Evolutionary conservation across 106 monocot species (phyloP), one percentile per base, ranked within the genome.

Genomic region (Ottelia alismoides): DNA sequence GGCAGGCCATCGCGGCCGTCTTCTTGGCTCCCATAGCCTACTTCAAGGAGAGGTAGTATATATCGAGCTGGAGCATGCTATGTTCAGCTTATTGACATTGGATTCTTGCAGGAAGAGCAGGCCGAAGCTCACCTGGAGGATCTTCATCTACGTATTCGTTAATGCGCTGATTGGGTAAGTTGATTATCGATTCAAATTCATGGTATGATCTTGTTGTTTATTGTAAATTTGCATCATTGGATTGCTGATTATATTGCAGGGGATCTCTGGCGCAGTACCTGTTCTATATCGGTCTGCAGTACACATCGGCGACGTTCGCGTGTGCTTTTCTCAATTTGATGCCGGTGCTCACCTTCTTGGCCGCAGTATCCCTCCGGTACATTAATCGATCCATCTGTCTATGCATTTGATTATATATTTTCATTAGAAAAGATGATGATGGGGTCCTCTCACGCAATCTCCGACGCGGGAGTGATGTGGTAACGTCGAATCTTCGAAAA

Each of bases 11-110:
- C 16, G 86, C 81, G 1, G 67, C 81, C 14, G 25, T 81, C 23
- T 81, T 86, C 58, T 70, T 86, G 57, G 53, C 65, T 20, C 86
- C 86, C 3, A 68, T 81, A 6, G 86, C 86, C 16, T 77, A 53
- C 28, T 51, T 74, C 19, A 44, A 28, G 2, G 80, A 85, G 55
- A 80, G 65, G 65, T 65, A 7, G 0, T 9, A 49, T 18, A 22
- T 11, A 1, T 57, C 11, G 12, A 20, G 22, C 11, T 32, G 6
- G 20, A 11, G 40, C 28, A 20, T 31, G 22, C 62, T n/a, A n/a
- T n/a, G n/a, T n/a, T n/a, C n/a, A n/a, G 40, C 10, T 6, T 43
- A 16, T 43, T 43, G 40, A 16, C 16, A 16, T 7, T 43, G 40
- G 16, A 43, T 6, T 43, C 16, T 16, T 43, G 40, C 40, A 71